A percentile compares a stretch with the other conserved stretches of the same genome.
Evolutionary conservation across 2,329 filamentous ascomycete genomes (phyloP).

Genomic region (Cytospora piceae): DNA sequence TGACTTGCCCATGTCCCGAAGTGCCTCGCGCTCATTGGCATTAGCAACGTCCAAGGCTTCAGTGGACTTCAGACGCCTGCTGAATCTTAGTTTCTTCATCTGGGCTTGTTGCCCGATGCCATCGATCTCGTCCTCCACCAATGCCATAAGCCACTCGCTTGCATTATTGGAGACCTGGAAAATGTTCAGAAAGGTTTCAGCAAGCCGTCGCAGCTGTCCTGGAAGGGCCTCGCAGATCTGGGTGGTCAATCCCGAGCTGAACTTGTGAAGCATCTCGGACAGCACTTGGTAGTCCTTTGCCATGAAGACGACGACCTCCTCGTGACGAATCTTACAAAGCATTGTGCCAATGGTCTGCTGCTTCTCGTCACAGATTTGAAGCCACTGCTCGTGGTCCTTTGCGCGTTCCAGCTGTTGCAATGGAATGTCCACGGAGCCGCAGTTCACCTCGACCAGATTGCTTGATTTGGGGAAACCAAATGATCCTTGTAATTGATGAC

Average conservation of each 20-base stretch:
- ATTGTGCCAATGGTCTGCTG: constrained; percentile 81
- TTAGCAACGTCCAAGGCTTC: constrained; percentile 62
- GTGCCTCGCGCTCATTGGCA: constrained; percentile 67
- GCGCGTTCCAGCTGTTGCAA: constrained; percentile 78
- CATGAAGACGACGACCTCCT: constrained; percentile 89
- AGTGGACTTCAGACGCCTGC: constrained; percentile 69
- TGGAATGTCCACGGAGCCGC: constrained; percentile 79
- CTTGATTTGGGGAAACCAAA: constrained; percentile 48
- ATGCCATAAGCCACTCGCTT: constrained; percentile 85
- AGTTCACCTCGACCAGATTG: constrained; percentile 55
- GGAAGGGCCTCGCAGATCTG: constrained; percentile 82
- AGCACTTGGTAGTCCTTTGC: constrained; percentile 82
- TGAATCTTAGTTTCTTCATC: constrained; percentile 74
- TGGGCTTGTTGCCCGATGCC: constrained; percentile 82
- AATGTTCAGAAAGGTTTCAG: constrained; percentile 88
- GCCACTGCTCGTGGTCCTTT: constrained; percentile 86
- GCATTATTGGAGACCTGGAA: constrained; percentile 89
- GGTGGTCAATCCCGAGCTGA: constrained; percentile 79
- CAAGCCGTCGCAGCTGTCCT: constrained; percentile 75
- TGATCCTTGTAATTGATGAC: constrained; percentile 48
- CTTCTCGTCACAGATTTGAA: constrained; percentile 76
- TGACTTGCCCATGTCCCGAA: constrained; percentile 77
- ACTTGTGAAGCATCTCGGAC: constrained; percentile 81
- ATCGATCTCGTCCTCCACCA: constrained; percentile 97
- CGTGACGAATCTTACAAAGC: constrained; percentile 79